Evolutionary conservation across 257 asterid species (phyloP).

Genomic region (Catharanthus roseus): DNA sequence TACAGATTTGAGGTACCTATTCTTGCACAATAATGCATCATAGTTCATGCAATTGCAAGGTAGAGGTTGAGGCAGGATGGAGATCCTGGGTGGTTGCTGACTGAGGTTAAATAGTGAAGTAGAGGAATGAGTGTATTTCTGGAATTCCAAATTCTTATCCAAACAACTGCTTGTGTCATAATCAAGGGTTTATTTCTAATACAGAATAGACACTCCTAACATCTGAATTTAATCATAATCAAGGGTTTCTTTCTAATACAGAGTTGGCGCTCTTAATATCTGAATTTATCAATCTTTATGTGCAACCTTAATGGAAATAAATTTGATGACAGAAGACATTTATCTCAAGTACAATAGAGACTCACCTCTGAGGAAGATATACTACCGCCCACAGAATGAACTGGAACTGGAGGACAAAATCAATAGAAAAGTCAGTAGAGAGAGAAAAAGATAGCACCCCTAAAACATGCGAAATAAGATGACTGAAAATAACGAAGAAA

Average conservation of each 20-base stretch:
- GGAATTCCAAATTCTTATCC: neutral
- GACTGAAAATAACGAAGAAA: constrained; percentile 9
- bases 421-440: constrained; percentile 16
- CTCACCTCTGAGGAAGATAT: constrained; percentile 49
- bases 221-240: neutral
- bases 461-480: constrained; percentile 5
- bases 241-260: neutral
- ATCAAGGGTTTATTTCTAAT: neutral
- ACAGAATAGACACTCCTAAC: neutral
- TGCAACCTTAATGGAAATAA: neutral
- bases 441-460: constrained; percentile 1
- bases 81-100: neutral
- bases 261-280: neutral
- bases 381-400: constrained; percentile 54
- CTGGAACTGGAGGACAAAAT: constrained; percentile 38
- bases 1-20: neutral
- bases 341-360: constrained; percentile 14
- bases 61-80: neutral
- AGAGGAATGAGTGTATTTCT: neutral
- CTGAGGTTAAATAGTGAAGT: neutral
- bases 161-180: neutral
- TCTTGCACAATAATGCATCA: neutral
- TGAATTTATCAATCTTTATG: neutral
- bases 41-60: neutral
- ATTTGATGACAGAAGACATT: neutral